Conservation (phyloP, 176 grass and related monocot genomes). For the Chrysopogon serrulatus region DNA sequence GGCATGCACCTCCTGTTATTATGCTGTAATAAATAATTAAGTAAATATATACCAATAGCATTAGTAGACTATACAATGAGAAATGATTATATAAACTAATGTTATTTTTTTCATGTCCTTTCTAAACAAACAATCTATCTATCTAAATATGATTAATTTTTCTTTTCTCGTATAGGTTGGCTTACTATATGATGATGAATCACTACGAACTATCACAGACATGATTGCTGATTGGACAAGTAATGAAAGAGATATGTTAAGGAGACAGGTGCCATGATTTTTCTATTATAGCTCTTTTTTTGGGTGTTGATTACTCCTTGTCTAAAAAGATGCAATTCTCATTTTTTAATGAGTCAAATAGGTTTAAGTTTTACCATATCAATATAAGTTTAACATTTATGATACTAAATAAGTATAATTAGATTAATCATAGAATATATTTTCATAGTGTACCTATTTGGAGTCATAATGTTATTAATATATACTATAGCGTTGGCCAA, state of each 20-base stretch:
- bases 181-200: constrained; percentile 44
- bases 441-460: too few relatives aligned
- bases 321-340: too few relatives aligned
- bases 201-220: constrained; percentile 25
- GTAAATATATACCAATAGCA: too few relatives aligned
- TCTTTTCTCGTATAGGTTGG: constrained; percentile 22
- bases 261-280: constrained; percentile 20
- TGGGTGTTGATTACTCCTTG: too few relatives aligned
- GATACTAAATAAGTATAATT: too few relatives aligned
- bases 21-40: neutral
- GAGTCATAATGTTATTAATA: too few relatives aligned
- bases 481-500: too few relatives aligned
- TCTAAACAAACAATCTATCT: neutral
- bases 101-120: neutral
- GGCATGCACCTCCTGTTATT: neutral
- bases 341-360: too few relatives aligned
- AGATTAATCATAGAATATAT: too few relatives aligned
- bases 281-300: too few relatives aligned
- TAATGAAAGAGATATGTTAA: constrained; percentile 45
- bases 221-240: constrained; percentile 48
- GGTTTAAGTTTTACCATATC: too few relatives aligned
- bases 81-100: neutral
- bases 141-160: neutral
- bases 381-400: too few relatives aligned
- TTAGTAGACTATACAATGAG: neutral